Percentiles rank a stretch among this genome's conserved stretches.
Evolutionary conservation across 2,329 filamentous ascomycete species (phyloP).

Genomic region (Colletotrichum sp.): DNA sequence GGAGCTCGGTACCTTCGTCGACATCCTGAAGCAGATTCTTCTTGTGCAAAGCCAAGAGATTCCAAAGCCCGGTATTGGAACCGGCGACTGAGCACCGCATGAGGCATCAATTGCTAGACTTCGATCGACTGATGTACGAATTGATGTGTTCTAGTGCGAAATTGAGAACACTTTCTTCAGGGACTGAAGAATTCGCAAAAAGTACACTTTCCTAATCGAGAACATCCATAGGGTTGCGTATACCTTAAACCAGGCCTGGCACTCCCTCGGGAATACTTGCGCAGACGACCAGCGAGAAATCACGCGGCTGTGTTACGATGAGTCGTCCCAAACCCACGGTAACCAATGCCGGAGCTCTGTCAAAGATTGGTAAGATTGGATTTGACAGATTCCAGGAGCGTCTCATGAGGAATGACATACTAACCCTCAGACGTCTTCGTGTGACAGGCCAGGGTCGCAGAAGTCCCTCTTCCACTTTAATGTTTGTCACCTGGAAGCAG

Average conservation of each 20-base stretch:
- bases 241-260: rapidly evolving
- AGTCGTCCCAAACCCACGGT: background rate
- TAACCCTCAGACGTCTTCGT: background rate
- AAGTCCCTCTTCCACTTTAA: background rate
- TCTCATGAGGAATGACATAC: background rate
- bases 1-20: background rate
- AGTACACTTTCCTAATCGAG: background rate
- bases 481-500: background rate
- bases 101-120: background rate
- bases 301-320: background rate
- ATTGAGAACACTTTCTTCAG: rapidly evolving
- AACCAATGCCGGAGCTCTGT: background rate
- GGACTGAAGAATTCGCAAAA: background rate
- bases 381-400: background rate
- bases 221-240: background rate
- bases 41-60: background rate
- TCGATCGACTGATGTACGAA: background rate
- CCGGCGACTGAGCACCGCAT: background rate
- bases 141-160: background rate
- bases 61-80: background rate
- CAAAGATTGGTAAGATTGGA: background rate
- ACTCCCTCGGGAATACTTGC: background rate
- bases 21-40: background rate
- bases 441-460: background rate
- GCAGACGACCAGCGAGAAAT: background rate